Conservation (phyloP, 768 basidiomycete species). For the Sporobolomyces phaffii region DNA sequence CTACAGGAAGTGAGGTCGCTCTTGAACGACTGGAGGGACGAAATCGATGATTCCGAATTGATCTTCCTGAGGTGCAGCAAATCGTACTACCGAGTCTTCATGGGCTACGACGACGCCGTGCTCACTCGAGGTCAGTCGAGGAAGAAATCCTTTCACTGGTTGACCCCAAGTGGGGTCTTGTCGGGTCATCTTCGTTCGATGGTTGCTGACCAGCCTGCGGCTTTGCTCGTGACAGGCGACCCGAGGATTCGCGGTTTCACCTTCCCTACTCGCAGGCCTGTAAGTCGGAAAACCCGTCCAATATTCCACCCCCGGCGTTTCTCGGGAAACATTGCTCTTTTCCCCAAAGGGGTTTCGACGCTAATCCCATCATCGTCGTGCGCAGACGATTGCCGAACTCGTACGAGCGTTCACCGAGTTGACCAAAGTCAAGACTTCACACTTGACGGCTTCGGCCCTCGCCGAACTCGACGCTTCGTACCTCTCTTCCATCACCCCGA, state of each 20-base stretch:
- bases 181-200: too few species aligned
- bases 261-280: conserved; percentile 91
- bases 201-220: background rate
- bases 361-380: too few species aligned
- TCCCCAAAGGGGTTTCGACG: too few species aligned
- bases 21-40: conserved; percentile 76
- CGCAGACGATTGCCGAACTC: conserved; percentile 89
- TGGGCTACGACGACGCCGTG: conserved; percentile 75
- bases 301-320: too few species aligned
- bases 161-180: too few species aligned
- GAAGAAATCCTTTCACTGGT: too few species aligned
- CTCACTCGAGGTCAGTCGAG: conserved; percentile 62
- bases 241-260: conserved; percentile 80
- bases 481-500: conserved; percentile 73
- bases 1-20: conserved; percentile 78
- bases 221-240: conserved; percentile 51
- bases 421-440: conserved; percentile 73
- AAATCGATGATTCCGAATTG: conserved; percentile 74
- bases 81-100: conserved; percentile 78
- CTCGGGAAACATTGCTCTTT: too few species aligned
- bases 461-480: conserved; percentile 81
- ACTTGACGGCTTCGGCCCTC: conserved; percentile 77
- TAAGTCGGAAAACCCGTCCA: conserved; percentile 51
- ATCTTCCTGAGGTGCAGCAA: conserved; percentile 88
- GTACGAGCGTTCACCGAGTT: conserved; percentile 79